A percentile compares a stretch with the other conserved stretches of the same genome.
phyloP scores from a whole-genome alignment of 306 rosid genomes.

The Herpetospermum pedunculosum region DNA sequence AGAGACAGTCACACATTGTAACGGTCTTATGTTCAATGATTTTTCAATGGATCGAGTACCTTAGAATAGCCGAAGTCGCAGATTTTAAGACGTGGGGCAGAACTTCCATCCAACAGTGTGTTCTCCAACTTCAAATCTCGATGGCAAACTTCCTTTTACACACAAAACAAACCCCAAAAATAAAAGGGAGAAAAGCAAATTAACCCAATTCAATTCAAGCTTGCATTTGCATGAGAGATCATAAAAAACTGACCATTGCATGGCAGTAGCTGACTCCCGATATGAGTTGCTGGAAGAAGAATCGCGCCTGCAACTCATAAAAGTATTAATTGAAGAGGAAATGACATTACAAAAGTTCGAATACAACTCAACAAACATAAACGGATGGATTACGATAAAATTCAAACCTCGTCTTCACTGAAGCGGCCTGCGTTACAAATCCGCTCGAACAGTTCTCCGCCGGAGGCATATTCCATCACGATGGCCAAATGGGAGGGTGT shows the following conservation, averaged over 20 bases:
- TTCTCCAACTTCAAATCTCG: conserved; percentile 3
- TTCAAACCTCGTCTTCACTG: conserved; percentile 1
- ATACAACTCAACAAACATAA: too few species aligned
- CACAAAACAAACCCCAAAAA: not conserved
- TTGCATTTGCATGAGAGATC: not conserved
- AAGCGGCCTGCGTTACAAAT: not conserved
- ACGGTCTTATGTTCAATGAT: not conserved
- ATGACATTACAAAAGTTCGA: too few species aligned
- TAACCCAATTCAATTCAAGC: not conserved
- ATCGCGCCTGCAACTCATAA: too few species aligned
- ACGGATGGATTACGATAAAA: too few species aligned
- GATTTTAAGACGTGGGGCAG: not conserved
- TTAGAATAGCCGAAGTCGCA: conserved; percentile 2
- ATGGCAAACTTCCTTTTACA: not conserved
- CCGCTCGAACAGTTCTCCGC: not conserved
- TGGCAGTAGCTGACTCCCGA: not conserved
- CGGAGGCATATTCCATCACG: not conserved
- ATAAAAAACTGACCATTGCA: not conserved
- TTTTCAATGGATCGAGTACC: not conserved
- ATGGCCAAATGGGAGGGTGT: not conserved
- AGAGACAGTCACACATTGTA: too few species aligned
- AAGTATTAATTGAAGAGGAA: too few species aligned
- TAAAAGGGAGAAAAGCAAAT: not conserved
- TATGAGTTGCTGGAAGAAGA: not conserved
- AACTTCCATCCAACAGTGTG: not conserved